These are phyloP conservation scores for Vitis hybrid DNA, from an alignment of 177 flowering plant genomes.

Conservation along the genomic window DNA sequence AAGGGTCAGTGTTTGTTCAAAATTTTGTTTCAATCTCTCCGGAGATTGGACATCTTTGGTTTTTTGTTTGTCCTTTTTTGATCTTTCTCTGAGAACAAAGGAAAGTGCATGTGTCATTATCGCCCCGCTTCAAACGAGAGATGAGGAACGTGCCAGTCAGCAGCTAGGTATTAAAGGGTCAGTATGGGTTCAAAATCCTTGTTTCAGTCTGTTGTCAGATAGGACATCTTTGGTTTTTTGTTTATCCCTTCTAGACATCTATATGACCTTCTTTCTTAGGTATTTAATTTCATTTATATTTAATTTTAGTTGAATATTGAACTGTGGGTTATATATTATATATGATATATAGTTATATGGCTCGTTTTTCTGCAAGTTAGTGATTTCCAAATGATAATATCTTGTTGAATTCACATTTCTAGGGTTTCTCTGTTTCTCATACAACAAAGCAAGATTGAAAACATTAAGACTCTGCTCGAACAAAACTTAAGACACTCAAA, in stretches of 20 bases:
- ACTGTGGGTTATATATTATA: conserved; percentile 5
- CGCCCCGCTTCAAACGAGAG: no score
- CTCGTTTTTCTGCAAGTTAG: neutral
- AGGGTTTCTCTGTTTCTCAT: neutral
- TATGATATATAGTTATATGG: conserved; percentile 1
- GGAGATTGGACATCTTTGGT: no score
- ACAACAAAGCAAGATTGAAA: no score
- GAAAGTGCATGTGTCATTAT: no score
- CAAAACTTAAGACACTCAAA: no score
- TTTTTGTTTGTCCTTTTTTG: no score
- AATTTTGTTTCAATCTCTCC: neutral
- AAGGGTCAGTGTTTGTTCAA: neutral
- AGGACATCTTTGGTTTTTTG: neutral
- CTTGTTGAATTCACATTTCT: neutral
- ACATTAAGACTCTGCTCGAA: no score
- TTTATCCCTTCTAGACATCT: neutral
- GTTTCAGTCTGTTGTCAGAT: conserved; percentile 1
- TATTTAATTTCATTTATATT: conserved; percentile 1
- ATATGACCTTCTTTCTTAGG: conserved; percentile 8
- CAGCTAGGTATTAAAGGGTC: neutral
- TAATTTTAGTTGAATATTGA: conserved; percentile 10
- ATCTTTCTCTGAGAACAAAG: no score
- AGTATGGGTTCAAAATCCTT: neutral
- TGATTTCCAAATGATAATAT: neutral
- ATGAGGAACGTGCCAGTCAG: neutral